These are phyloP conservation scores for Leishmania turanica DNA, from an alignment of 208 protist species.

Conservation along the genomic window DNA sequence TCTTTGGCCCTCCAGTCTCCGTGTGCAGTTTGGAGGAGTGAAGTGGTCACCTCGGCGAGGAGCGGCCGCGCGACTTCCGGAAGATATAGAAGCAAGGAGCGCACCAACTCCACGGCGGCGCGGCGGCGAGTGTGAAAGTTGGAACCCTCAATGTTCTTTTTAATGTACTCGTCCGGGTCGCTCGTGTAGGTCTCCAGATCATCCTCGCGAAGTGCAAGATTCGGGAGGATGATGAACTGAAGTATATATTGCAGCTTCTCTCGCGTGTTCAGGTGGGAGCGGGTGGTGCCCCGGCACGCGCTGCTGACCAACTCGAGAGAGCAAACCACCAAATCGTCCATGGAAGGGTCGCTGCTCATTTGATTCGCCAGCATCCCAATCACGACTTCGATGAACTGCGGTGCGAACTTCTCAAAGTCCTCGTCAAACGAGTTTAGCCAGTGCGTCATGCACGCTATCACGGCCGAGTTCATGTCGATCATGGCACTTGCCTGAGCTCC, in stretches of 20 bases:
- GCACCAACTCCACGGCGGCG: slow-evolving; percentile 91
- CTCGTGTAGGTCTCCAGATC: slow-evolving; percentile 95
- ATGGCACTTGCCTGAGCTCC: slow-evolving; percentile 18
- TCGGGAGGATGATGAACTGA: slow-evolving; percentile 94
- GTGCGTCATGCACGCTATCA: slow-evolving; percentile 90
- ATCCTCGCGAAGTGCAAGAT: slow-evolving; percentile 86
- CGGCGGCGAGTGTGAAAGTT: slow-evolving; percentile 94
- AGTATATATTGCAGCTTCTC: slow-evolving; percentile 87
- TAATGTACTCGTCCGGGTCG: slow-evolving; percentile 97
- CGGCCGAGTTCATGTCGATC: slow-evolving; percentile 85
- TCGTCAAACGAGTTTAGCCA: slow-evolving; percentile 95
- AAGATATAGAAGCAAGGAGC: slow-evolving; percentile 79
- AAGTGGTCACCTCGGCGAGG: slow-evolving; percentile 53
- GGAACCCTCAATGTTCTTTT: slow-evolving; percentile 96
- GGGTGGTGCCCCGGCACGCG: slow-evolving; percentile 77
- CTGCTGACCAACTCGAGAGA: slow-evolving; percentile 91
- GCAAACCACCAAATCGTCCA: slow-evolving; percentile 89
- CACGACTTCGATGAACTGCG: slow-evolving; percentile 85
- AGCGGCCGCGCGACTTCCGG: slow-evolving; percentile 57
- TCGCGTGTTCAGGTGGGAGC: slow-evolving; percentile 71
- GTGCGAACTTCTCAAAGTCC: slow-evolving; percentile 89
- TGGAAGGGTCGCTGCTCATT: slow-evolving; percentile 30
- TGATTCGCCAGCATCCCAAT: slow-evolving; percentile 86
- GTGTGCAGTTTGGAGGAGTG: slow-evolving; percentile 58
- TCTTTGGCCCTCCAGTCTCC: slow-evolving; percentile 96